These are phyloP conservation scores for Penicillium longicatenatum DNA, from an alignment of 495 filamentous ascomycete genomes.

Conservation along the genomic window DNA sequence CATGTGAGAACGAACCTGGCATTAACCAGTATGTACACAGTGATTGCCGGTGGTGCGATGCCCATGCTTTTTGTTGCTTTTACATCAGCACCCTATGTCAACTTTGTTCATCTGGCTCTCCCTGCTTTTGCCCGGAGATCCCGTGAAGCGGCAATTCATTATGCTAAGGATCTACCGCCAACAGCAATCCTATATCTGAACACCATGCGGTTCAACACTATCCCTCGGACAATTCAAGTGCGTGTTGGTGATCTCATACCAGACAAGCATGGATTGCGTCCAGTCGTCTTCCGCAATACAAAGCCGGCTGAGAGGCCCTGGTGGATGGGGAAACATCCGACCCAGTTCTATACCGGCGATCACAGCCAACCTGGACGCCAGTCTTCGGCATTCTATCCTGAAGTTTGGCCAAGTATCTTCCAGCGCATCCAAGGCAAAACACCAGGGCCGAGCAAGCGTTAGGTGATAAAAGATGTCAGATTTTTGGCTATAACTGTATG, in stretches of 20 bases:
- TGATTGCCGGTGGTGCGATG: constrained; percentile 58
- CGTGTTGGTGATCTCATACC: constrained; percentile 41
- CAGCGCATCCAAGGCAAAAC: constrained; percentile 32
- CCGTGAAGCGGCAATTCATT: constrained; percentile 64
- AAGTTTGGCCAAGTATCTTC: constrained; percentile 44
- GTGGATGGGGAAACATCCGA: constrained; percentile 32
- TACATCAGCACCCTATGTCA: constrained; percentile 68
- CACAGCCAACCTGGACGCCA: constrained; percentile 37
- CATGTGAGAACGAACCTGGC: neutral
- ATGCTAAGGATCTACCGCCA: constrained; percentile 61
- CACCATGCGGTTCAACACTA: constrained; percentile 63
- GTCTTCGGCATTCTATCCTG: constrained; percentile 44
- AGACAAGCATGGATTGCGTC: constrained; percentile 33
- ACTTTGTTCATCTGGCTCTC: constrained; percentile 68
- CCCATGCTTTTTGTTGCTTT: constrained; percentile 69
- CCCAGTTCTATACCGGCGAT: constrained; percentile 37
- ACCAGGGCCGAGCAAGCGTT: neutral
- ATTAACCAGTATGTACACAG: constrained; percentile 34
- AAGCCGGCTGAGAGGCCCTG: constrained; percentile 36
- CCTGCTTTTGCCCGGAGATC: constrained; percentile 71
- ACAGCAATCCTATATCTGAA: constrained; percentile 66
- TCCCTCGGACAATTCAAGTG: constrained; percentile 42
- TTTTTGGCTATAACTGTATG: neutral
- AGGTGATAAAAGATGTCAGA: neutral
- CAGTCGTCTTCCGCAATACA: constrained; percentile 42